Percentiles rank a stretch among this genome's conserved stretches.
These are phyloP conservation scores for Pyrenula massariospora DNA, from an alignment of 495 filamentous ascomycete species.

Conservation along the genomic window DNA sequence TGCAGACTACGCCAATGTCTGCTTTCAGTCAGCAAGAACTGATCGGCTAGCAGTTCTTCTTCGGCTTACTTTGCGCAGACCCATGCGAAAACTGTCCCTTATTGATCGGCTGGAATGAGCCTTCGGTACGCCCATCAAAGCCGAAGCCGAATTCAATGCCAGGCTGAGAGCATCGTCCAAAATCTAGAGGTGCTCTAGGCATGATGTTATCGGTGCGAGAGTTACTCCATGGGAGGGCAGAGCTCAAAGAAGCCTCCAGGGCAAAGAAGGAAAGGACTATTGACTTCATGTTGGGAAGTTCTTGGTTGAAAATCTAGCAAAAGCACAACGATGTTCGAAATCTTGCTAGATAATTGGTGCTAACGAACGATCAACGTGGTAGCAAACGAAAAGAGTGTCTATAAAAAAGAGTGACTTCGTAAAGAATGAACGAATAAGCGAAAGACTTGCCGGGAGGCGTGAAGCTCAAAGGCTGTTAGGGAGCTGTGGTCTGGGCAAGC, in stretches of 20 bases:
- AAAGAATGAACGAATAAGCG: background rate
- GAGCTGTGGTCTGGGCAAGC: background rate
- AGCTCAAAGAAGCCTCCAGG: background rate
- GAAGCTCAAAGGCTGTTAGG: background rate
- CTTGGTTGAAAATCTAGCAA: too few species aligned
- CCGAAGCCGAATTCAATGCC: conserved; percentile 38
- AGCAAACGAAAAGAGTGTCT: background rate
- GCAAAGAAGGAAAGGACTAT: background rate
- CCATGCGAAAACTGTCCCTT: conserved; percentile 42
- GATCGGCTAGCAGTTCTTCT: background rate
- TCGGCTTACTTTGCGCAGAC: conserved; percentile 31
- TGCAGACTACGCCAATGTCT: conserved; percentile 35
- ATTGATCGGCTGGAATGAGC: conserved; percentile 37
- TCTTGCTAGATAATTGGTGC: too few species aligned
- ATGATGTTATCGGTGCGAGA: background rate
- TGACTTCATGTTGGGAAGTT: background rate
- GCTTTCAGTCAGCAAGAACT: background rate
- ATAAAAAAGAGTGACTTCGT: background rate
- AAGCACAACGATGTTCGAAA: too few species aligned
- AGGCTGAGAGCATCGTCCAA: background rate
- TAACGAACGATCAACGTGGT: background rate
- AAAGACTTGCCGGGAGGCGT: background rate
- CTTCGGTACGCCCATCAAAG: conserved; percentile 37
- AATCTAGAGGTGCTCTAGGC: background rate
- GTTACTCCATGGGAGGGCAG: background rate